A percentile compares a stretch with the other conserved stretches of the same genome.
phyloP scores from a whole-genome alignment of 1,139 yeast species.

The Ogataea hybrid region DNA sequence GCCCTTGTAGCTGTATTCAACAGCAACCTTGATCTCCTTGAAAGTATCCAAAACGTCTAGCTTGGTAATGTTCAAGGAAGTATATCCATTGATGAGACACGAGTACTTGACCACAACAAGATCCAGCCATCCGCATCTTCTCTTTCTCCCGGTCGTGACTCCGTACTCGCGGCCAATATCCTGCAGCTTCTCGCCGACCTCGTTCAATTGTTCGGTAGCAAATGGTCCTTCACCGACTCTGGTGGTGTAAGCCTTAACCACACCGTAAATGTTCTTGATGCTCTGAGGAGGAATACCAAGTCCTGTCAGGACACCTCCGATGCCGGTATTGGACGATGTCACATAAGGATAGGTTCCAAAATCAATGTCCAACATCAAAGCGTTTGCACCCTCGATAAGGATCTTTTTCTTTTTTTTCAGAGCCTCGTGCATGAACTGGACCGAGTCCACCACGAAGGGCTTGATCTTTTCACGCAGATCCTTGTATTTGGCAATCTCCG shows the following conservation, averaged over 20 bases:
- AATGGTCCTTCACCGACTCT: slow-evolving; percentile 99
- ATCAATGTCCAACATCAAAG: slow-evolving; percentile 95
- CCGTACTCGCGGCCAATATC: slow-evolving; percentile 94
- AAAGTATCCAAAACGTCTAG: slow-evolving; percentile 91
- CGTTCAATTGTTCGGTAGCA: slow-evolving; percentile 96
- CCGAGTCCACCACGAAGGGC: slow-evolving; percentile 94
- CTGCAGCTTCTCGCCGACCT: slow-evolving; percentile 83
- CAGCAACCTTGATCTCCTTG: slow-evolving; percentile 83
- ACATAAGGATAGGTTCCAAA: slow-evolving; percentile 98
- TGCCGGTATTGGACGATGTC: slow-evolving; percentile 92
- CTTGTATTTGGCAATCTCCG: slow-evolving; percentile 75
- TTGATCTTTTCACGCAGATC: slow-evolving; percentile 67
- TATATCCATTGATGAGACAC: slow-evolving; percentile 88
- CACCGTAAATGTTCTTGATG: slow-evolving; percentile 84
- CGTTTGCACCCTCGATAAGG: slow-evolving; percentile 97
- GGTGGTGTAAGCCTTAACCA: slow-evolving; percentile 97
- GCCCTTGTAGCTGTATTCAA: slow-evolving; percentile 78
- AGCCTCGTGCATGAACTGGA: slow-evolving; percentile 86
- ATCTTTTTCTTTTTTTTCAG: slow-evolving; percentile 76
- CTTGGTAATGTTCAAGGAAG: slow-evolving; percentile 90
- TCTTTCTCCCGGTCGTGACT: slow-evolving; percentile 98
- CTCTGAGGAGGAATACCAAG: slow-evolving; percentile 89
- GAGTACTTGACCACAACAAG: slow-evolving; percentile 93
- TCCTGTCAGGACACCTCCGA: slow-evolving; percentile 98
- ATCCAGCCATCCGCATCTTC: slow-evolving; percentile 99